Base-by-base conservation (phyloP, 2,329 filamentous ascomycete genomes). In the Phialocephala subalpina region DNA sequence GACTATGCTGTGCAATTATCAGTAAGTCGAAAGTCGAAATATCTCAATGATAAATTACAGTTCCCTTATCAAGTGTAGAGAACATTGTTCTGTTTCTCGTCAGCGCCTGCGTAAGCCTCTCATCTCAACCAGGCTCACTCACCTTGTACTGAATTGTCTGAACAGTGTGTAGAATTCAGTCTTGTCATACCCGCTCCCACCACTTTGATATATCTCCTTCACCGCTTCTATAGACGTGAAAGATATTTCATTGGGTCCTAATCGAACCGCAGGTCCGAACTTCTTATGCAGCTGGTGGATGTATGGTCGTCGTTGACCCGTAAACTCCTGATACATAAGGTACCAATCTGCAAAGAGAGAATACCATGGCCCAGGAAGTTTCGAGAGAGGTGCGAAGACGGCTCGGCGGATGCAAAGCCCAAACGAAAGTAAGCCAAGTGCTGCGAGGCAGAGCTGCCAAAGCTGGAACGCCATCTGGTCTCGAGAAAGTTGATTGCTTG, bases 161-260 rank as follows among this genome's bases (percentile, higher is more conserved):
- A 90, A 90, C 20, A 90, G 75, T 67, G 87, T 78, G 72, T 90
- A 90, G 70, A 90, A 90, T 64, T 86, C 84, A 0, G 86, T 88
- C 78, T 90, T 90, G 73, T 90, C 86, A 73, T 86, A 90, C 27
- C 87, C 87, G 72, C 86, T 89, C 3, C 87, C 87, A 0, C 84
- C 83, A 0, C 84, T 85, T 69, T 83, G 82, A 75, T 90, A 91
- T 55, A 90, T 90, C 77, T 89, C 85, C 73, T 86, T 89, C 60
- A 89, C 77, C 0, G 84, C 87, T 9, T 81, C 79, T 9, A 80
- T 76, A 1, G 85, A 87, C 0, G 85, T 82, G 67, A 90, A 89
- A 0, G 85, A 85, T 3, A 87, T 83, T 76, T 90, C 87, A 66
- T 83, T 82, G 0, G 87, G 87, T 0, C 81, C 82, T 35, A 90